Base-by-base conservation (phyloP, 2,329 filamentous ascomycete species). In the Teratosphaeria viscida region DNA sequence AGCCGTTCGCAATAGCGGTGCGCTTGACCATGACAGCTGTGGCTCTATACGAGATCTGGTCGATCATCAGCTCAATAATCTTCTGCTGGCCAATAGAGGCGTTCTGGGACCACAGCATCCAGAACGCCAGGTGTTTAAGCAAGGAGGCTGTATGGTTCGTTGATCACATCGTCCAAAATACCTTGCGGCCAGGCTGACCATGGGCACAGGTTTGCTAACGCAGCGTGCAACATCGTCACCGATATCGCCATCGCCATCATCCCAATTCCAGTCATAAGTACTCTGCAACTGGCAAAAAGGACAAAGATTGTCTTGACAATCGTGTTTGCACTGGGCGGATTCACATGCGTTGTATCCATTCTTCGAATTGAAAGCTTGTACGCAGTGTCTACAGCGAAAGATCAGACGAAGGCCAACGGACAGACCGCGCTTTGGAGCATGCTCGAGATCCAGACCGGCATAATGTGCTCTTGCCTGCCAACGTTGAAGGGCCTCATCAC, bases 81-180 rank as follows among this genome's bases (percentile, higher is more conserved):
- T 73, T 75, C 37, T 79, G 77, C 62, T 68, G 68, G 1, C 77
- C 77, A 0, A 68, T 77, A 10, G 63, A 70, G 10, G 73, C 68
- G 56, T 79, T 77, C 65, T 79, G 77, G 77, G 65, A 74, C 49
- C 64, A 65, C 7, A 60, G 54, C 16, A 62, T 69, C 7, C 56
- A 56, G 23, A 54, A 53, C 10, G 57, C 43, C 10, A 16, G 65
- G 56, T 80, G 78, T 62, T 55, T 79, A 52, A 69, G 68, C 52
- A 70, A 72, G 34, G 70, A 74, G 27, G 70, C 70, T 0, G 66
- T 79, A 8, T 79, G 77, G 77, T 77, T 19, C n/a, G 57, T 47
- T 11, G 14, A 8, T 29, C 19, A 11, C n/a, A 5, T 56, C 23
- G 27, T 19, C 3, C 11, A n/a, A 14, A 3, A 26, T 29, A 60